Evolutionary conservation across 306 rosid genomes (phyloP).

Genomic region (Acacia acuminata): DNA sequence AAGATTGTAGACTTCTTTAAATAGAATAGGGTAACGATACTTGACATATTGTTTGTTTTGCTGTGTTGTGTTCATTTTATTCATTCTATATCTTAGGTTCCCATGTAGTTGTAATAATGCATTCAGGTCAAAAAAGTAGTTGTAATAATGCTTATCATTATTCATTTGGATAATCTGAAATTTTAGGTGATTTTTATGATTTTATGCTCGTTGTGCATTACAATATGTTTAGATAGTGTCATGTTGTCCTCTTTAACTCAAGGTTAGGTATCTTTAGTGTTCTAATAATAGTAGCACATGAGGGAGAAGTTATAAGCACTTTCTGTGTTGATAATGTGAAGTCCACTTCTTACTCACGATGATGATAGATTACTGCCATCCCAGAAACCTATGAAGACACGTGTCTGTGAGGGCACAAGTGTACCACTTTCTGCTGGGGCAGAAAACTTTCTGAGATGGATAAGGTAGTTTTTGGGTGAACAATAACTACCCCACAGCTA

Average conservation of each 20-base stretch:
- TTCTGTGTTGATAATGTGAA: not conserved
- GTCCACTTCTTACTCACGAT: not conserved
- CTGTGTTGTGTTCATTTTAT: not conserved
- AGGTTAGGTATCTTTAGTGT: not conserved
- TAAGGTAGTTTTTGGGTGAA: not conserved
- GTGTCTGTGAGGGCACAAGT: not conserved
- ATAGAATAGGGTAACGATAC: not conserved
- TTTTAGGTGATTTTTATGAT: not conserved
- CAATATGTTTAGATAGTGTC: not conserved
- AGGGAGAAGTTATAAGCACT: not conserved
- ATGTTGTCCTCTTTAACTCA: not conserved
- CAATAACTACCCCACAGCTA: not conserved
- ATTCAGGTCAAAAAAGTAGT: not conserved
- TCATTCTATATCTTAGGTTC: not conserved
- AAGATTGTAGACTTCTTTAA: not conserved
- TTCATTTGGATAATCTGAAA: not conserved
- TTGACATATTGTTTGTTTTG: not conserved
- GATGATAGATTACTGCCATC: not conserved
- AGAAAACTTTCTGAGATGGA: not conserved
- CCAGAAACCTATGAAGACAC: not conserved
- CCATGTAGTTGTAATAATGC: not conserved
- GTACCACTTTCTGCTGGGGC: not conserved
- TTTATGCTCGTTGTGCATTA: not conserved
- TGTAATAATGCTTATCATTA: not conserved
- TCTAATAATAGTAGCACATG: not conserved